Evolutionary conservation across 371 early-diverging fungal genomes (phyloP).

Genomic region (Mortierella sp.): DNA sequence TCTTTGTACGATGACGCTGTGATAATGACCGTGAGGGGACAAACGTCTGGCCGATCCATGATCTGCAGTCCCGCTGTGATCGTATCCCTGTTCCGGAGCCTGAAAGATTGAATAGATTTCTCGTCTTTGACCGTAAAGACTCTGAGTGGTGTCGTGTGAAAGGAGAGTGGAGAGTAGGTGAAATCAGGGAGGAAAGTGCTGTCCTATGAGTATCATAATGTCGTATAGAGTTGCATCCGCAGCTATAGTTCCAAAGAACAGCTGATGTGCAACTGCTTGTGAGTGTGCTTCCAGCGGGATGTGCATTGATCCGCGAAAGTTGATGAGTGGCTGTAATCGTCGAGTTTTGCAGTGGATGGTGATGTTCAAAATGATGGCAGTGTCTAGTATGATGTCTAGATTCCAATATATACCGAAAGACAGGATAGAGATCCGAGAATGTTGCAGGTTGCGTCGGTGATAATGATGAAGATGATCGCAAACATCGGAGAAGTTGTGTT

Average conservation of each 20-base stretch:
- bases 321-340: no score
- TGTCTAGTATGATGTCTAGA: conserved; percentile 5
- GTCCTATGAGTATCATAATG: no score
- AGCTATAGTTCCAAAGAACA: no score
- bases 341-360: no score
- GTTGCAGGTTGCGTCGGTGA: conserved; percentile 8
- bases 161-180: no score
- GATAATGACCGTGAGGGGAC: conserved; percentile 32
- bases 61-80: background rate
- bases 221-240: no score
- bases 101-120: background rate
- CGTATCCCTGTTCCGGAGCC: conserved; percentile 2
- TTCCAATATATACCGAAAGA: conserved; percentile 30
- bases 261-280: no score
- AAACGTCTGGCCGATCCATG: conserved; percentile 2
- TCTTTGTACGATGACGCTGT: conserved; percentile 21
- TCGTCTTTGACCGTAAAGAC: no score
- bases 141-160: no score
- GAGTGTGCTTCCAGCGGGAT: no score
- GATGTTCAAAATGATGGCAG: background rate
- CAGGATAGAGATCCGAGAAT: conserved; percentile 33
- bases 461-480: background rate
- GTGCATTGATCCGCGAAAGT: no score
- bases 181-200: no score
- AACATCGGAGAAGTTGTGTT: background rate